Percentiles rank a stretch among this genome's conserved stretches.
phyloP scores from a whole-genome alignment of 176 grass and related monocot genomes.

The Tillandsia leiboldiana region DNA sequence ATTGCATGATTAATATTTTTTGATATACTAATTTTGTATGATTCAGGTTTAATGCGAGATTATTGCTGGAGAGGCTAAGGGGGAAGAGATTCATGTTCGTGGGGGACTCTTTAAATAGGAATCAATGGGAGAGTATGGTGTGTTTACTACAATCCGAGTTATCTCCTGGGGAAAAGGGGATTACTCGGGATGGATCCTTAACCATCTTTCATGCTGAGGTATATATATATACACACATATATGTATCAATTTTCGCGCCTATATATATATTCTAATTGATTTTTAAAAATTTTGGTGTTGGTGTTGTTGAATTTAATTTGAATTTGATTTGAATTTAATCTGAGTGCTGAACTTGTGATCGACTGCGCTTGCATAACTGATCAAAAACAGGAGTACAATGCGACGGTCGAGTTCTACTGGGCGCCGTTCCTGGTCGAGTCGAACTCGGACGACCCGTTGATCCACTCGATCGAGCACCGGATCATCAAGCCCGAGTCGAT shows the following conservation, averaged over 20 bases:
- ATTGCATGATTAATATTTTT: neutral
- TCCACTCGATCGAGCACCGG: conserved; percentile 47
- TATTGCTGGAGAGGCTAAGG: conserved; percentile 63
- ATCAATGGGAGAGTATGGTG: conserved; percentile 91
- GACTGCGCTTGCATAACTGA: no score
- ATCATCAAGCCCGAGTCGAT: conserved; percentile 58
- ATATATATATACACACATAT: neutral
- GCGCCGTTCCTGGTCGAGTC: conserved; percentile 90
- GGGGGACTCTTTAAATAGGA: conserved; percentile 87
- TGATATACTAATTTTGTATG: neutral
- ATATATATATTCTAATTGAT: no score
- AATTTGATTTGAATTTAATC: no score
- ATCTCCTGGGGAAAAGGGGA: conserved; percentile 29
- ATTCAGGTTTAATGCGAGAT: conserved; percentile 59
- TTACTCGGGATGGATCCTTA: conserved; percentile 31
- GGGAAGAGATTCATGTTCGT: conserved; percentile 84
- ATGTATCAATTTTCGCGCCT: neutral
- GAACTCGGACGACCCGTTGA: conserved; percentile 68
- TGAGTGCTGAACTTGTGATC: no score
- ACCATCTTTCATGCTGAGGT: conserved; percentile 56
- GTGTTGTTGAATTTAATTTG: no score
- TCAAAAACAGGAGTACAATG: conserved; percentile 48
- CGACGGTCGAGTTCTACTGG: conserved; percentile 93
- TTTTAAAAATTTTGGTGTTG: no score
- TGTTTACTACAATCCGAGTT: conserved; percentile 66